A percentile compares a stretch with the other conserved stretches of the same genome.
These are phyloP conservation scores for Penicillium pancosmium DNA, from an alignment of 495 filamentous ascomycete species.

Conservation along the genomic window DNA sequence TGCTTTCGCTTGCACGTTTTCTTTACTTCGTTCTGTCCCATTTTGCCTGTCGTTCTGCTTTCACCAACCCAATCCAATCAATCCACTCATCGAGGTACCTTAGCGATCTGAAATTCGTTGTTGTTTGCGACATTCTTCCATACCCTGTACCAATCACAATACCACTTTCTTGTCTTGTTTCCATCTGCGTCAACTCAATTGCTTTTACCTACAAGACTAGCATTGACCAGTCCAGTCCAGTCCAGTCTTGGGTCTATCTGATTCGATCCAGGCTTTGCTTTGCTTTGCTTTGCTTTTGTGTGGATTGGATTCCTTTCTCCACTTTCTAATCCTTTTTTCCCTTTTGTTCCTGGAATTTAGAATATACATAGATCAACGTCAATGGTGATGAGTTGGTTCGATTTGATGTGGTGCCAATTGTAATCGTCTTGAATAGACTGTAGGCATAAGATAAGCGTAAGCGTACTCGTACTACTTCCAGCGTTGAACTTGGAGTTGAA, in stretches of 20 bases:
- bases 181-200: background rate
- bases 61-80: background rate
- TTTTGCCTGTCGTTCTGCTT: background rate
- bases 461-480: too few relatives aligned
- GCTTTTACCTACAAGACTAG: too few relatives aligned
- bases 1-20: conserved; percentile 7
- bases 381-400: background rate
- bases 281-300: background rate
- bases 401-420: too few relatives aligned
- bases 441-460: too few relatives aligned
- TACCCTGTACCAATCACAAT: conserved; percentile 40
- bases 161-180: conserved; percentile 25
- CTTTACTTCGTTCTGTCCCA: conserved; percentile 7
- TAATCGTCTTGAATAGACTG: too few relatives aligned
- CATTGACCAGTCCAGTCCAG: too few relatives aligned
- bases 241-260: too few relatives aligned
- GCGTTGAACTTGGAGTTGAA: too few relatives aligned
- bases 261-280: background rate
- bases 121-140: conserved; percentile 10
- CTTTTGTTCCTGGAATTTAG: conserved; percentile 7
- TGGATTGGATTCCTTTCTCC: background rate
- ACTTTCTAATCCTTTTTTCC: background rate
- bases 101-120: background rate
- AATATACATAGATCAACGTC: conserved; percentile 3
- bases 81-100: background rate